A percentile compares a stretch with the other conserved stretches of the same genome.
Evolutionary conservation across 73 alveolate genomes (phyloP).

Genomic region (Tetrahymena malaccensis): DNA sequence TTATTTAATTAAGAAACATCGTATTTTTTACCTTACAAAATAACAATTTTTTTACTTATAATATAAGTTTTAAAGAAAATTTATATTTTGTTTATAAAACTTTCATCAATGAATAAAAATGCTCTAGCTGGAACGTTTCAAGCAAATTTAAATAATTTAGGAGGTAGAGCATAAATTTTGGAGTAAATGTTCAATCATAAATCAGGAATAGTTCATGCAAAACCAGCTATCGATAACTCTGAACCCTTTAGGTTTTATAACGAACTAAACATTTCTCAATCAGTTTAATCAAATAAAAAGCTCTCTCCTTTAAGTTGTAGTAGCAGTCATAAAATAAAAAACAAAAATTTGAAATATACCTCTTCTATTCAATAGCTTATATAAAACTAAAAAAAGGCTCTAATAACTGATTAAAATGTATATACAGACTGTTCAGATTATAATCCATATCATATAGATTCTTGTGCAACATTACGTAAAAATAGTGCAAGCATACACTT

Average conservation of each 20-base stretch:
- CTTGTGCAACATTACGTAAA: not conserved
- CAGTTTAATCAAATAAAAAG: not conserved
- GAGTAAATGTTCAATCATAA: not conserved
- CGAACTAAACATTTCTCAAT: not conserved
- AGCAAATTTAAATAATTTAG: not conserved
- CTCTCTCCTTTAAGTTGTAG: not conserved
- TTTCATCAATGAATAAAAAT: not conserved
- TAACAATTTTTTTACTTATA: not conserved
- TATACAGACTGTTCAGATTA: not conserved
- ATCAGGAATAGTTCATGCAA: not conserved
- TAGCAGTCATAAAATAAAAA: not conserved
- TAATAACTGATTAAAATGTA: not conserved
- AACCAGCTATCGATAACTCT: not conserved
- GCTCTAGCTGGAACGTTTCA: not conserved
- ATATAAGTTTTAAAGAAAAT: too few relatives aligned
- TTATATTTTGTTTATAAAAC: too few relatives aligned
- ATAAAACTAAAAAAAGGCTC: not conserved
- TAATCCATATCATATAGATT: not conserved
- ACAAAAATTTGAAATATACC: not conserved
- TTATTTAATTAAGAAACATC: not conserved
- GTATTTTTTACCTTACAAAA: not conserved
- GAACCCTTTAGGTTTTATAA: not conserved
- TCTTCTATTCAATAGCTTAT: not conserved
- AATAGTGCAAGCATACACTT: not conserved
- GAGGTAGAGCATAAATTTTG: not conserved